These are phyloP conservation scores for Sphagnurus paluster DNA, from an alignment of 1,284 basidiomycete species.

Conservation along the genomic window DNA sequence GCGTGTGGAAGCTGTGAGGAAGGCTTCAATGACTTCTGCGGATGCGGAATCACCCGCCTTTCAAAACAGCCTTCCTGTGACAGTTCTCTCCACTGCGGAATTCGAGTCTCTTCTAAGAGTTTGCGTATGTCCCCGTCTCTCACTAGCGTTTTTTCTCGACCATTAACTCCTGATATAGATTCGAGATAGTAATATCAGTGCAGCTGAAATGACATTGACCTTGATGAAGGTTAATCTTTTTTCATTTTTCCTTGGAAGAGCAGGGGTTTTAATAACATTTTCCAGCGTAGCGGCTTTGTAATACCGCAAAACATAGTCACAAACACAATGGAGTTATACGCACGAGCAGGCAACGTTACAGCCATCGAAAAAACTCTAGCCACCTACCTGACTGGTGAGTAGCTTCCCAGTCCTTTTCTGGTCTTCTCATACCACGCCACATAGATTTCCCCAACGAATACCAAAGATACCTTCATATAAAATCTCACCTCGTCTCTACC, in stretches of 20 bases:
- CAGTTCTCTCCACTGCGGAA: slow-evolving; percentile 47
- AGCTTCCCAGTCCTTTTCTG: no score
- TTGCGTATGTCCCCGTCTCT: slow-evolving; percentile 30
- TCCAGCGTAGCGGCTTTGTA: slow-evolving; percentile 38
- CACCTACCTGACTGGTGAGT: slow-evolving; percentile 43
- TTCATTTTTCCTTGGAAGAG: not conserved
- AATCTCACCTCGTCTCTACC: slow-evolving; percentile 51
- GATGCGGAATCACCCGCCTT: slow-evolving; percentile 15
- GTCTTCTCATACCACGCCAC: slow-evolving; percentile 6
- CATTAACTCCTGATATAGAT: slow-evolving; percentile 26
- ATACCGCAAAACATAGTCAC: slow-evolving; percentile 44
- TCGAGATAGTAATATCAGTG: slow-evolving; percentile 29
- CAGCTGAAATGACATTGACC: slow-evolving; percentile 34
- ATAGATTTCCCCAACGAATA: slow-evolving; percentile 47
- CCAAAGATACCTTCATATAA: slow-evolving; percentile 70
- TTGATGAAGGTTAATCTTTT: slow-evolving; percentile 60
- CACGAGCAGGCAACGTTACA: slow-evolving; percentile 44
- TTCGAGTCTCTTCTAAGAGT: slow-evolving; percentile 50
- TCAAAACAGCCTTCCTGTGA: slow-evolving; percentile 31
- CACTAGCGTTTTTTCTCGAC: not conserved
- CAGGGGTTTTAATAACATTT: not conserved
- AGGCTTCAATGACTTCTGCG: slow-evolving; percentile 12
- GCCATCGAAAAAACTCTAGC: slow-evolving; percentile 48
- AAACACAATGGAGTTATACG: slow-evolving; percentile 49
- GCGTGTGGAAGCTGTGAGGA: slow-evolving; percentile 29